These are phyloP conservation scores for Lomentospora prolificans DNA, from an alignment of 2,329 filamentous ascomycete genomes.

Conservation along the genomic window DNA sequence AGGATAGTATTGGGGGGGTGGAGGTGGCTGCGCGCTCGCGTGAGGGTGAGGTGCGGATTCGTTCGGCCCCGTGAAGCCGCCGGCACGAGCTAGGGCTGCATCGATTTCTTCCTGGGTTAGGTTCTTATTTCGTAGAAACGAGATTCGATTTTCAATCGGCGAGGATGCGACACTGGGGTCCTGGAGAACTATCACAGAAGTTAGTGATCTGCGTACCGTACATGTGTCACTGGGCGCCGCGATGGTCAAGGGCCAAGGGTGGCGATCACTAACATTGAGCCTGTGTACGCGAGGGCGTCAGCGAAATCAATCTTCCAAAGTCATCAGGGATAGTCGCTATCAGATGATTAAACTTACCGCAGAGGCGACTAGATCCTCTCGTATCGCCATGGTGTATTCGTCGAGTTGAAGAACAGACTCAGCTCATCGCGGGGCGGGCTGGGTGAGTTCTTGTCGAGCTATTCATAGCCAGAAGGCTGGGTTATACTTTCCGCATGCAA, in stretches of 20 bases:
- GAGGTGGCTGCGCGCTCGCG: constrained; percentile 32
- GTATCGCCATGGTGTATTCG: constrained; percentile 58
- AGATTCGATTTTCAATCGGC: constrained; percentile 83
- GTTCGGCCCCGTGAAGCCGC: constrained; percentile 28
- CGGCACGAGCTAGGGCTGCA: constrained; percentile 65
- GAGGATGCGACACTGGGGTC: constrained; percentile 86
- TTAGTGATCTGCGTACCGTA: constrained; percentile 12
- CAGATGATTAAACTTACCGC: too few species aligned
- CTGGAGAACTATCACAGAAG: constrained; percentile 60
- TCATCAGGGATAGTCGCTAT: too few species aligned
- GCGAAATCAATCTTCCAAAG: constrained; percentile 7
- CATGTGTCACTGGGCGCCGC: constrained; percentile 1
- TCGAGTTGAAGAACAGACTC: background rate
- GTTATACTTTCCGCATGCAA: background rate
- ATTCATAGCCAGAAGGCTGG: background rate
- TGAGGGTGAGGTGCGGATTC: constrained; percentile 22
- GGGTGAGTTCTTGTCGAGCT: background rate
- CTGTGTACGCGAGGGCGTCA: constrained; percentile 16
- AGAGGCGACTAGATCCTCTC: constrained; percentile 84
- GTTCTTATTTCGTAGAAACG: constrained; percentile 94
- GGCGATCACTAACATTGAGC: constrained; percentile 30
- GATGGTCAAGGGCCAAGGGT: too few species aligned
- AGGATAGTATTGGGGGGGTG: constrained; percentile 34
- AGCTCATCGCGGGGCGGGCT: background rate
- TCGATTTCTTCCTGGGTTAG: constrained; percentile 94